A percentile compares a stretch with the other conserved stretches of the same genome.
phyloP scores from a whole-genome alignment of 2,329 filamentous ascomycete species.

The Claviceps sp. region DNA sequence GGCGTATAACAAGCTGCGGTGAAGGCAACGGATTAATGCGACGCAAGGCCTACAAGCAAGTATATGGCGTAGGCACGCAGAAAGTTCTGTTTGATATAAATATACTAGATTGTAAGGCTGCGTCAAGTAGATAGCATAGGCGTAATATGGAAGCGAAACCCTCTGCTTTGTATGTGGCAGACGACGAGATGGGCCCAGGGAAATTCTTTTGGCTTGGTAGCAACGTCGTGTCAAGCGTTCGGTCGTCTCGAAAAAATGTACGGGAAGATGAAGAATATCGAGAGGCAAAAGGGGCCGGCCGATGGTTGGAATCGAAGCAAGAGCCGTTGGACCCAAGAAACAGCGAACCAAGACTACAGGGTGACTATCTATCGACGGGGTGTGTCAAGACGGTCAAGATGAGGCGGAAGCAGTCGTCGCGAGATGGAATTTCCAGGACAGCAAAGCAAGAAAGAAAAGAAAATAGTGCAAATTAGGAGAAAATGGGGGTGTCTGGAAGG shows the following conservation, averaged over 20 bases:
- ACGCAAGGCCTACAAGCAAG: neutral
- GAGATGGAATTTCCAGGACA: neutral
- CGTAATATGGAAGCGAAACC: neutral
- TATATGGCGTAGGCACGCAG: neutral
- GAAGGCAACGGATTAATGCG: neutral
- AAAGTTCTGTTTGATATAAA: neutral
- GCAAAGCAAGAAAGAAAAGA: slow-evolving; percentile 17
- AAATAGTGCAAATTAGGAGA: slow-evolving; percentile 19
- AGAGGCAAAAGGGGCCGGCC: slow-evolving; percentile 5
- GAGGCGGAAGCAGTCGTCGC: neutral
- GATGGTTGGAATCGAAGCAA: slow-evolving; percentile 6
- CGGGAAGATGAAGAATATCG: neutral
- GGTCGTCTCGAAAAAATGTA: too few relatives aligned
- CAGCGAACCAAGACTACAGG: neutral
- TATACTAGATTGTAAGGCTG: neutral
- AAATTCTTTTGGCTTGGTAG: too few relatives aligned
- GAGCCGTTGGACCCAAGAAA: neutral
- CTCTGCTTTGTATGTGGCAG: too few relatives aligned
- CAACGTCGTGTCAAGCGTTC: too few relatives aligned
- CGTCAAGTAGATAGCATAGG: neutral
- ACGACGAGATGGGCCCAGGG: neutral
- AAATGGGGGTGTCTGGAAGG: slow-evolving; percentile 20
- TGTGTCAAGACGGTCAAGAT: neutral
- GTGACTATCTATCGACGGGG: neutral
- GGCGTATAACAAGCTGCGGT: neutral